Evolutionary conservation across 345 rosid genomes (phyloP), one percentile per base, ranked within the genome.

Genomic region (Populus davidiana): DNA sequence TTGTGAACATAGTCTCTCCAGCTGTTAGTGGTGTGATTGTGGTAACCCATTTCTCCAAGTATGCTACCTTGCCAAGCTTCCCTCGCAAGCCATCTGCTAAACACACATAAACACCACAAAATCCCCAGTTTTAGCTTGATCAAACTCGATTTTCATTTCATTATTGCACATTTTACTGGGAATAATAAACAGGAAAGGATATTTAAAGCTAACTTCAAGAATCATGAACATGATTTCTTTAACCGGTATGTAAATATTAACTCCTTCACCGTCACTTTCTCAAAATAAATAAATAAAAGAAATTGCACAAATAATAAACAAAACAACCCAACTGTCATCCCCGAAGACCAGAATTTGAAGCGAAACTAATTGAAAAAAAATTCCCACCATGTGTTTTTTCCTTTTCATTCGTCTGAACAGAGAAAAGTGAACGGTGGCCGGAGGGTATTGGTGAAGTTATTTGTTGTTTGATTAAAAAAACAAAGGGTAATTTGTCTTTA

Each of bases 1-100:
- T 69, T 2, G 72, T 61, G 72, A 91, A 90, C 62, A 69, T 77
- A 1, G 89, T 78, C 69, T 93, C 96, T 41, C 69, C 83, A 0
- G 94, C 93, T 1, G 91, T 81, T 2, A 91, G 49, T 52, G 90
- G 78, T 5, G 89, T 77, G 41, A 85, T 74, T 69, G 78, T 86
- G 41, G 83, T 87, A 31, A 79, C 67, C 98, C 98, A 91, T 11
- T 88, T 89, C 79, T 91, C 93, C 83, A 93, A 69, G 78, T 81
- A 80, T 3, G 98, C 90, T 52, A 70, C 86, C 71, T 93, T 91
- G 36, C 98, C 92, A 27, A 85, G 74, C 73, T 80, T 89, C 43
- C 88, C 96, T 82, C 83, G 50, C 73, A 63, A 16, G 68, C 78
- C 91, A 73, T 86, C 86, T 47, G 23, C 97, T 93, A 72, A 25